These are phyloP conservation scores for Hermanozyma aechmeae DNA, from an alignment of 805 yeast species.

Conservation along the genomic window DNA sequence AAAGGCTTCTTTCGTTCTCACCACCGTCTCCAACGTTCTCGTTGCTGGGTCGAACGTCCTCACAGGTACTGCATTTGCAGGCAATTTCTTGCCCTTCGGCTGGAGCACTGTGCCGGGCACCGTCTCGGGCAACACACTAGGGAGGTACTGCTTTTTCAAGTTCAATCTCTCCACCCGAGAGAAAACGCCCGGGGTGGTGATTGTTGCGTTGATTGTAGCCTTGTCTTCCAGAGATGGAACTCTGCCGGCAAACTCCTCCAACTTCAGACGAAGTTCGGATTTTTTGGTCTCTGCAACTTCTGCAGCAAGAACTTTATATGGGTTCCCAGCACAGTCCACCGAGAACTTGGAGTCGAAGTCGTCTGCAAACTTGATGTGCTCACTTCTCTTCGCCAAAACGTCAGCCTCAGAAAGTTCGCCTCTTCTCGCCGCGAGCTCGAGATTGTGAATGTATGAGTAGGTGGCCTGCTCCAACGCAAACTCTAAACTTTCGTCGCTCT, in stretches of 20 bases:
- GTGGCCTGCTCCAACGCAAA: slow-evolving; percentile 58
- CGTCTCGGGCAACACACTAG: slow-evolving; percentile 46
- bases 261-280: slow-evolving; percentile 10
- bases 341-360: slow-evolving; percentile 37
- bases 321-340: slow-evolving; percentile 36
- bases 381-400: slow-evolving; percentile 8
- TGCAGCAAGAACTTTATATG: slow-evolving; percentile 28
- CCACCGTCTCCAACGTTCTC: slow-evolving; percentile 42
- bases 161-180: slow-evolving; percentile 21
- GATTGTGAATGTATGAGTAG: slow-evolving; percentile 36
- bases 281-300: slow-evolving; percentile 16
- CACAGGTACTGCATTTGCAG: slow-evolving; percentile 40
- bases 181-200: slow-evolving; percentile 34
- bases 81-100: slow-evolving; percentile 28
- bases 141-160: slow-evolving; percentile 42
- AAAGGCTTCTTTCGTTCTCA: slow-evolving; percentile 47
- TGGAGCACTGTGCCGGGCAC: slow-evolving; percentile 32
- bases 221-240: slow-evolving; percentile 27
- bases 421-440: slow-evolving; percentile 29
- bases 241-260: slow-evolving; percentile 15
- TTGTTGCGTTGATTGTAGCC: slow-evolving; percentile 31
- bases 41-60: slow-evolving; percentile 55
- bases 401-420: slow-evolving; percentile 25
- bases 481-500: slow-evolving; percentile 45
- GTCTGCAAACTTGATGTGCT: slow-evolving; percentile 29